Evolutionary conservation across 805 yeast species (phyloP), one percentile per base, ranked within the genome.

Genomic region (Hanseniaspora singularis): DNA sequence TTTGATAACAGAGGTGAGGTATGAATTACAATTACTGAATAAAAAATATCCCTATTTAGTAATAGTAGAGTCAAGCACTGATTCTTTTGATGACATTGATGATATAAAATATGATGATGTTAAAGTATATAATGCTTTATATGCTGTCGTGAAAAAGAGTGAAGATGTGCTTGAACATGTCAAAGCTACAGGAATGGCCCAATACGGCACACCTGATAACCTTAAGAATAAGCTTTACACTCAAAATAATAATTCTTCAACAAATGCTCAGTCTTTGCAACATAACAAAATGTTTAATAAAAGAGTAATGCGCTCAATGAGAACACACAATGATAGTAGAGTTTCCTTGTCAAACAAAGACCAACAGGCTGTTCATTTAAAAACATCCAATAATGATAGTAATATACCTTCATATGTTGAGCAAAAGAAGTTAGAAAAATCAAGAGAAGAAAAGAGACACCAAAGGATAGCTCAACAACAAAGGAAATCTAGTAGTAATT

Each of bases 1-100:
- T 2, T 61, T 82, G n/a, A 84, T 78, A 51, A 76, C 82, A 1
- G 71, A 73, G 40, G 67, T 78, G 2, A 66, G 75, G 40, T 73
- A 66, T 56, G 74, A 74, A 53, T 61, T 79, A 36, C 83, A 78
- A 18, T 50, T 59, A 46, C 53, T 81, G 53, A 70, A 79, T 56
- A 63, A 72, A 45, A 59, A 60, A 50, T 59, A 57, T 56, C 57
- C 57, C 26, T 51, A 62, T 53, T 20, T 43, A 5, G 36, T 34
- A 15, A 30, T 51, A 50, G 38, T 57, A 56, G 61, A 51, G 51
- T 26, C 11, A 8, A 8, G 10, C 28, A 26, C 7, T 7, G 28
- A 26, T 11, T 26, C 28, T 26, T 26, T 11, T 40, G 50, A 52
- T 37, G 60, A 55, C 52, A 37, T 51, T 6, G 39, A 49, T n/a